These are phyloP conservation scores for Plenodomus lindquistii DNA, from an alignment of 2,329 filamentous ascomycete genomes.

Conservation along the genomic window DNA sequence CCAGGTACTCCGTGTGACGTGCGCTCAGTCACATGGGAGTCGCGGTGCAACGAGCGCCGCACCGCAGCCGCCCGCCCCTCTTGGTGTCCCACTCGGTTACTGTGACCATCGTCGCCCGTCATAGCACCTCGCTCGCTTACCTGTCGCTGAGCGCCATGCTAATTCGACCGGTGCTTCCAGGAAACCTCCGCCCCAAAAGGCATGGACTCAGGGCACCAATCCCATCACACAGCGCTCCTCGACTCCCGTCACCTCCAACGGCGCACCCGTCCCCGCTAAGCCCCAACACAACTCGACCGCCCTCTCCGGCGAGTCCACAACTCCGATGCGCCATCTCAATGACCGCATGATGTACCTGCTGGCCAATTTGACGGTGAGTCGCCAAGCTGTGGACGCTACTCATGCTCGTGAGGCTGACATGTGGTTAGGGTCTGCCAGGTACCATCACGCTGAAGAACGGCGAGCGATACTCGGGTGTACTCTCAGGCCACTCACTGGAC, in stretches of 20 bases:
- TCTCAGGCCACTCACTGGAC: conserved; percentile 60
- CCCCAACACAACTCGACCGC: conserved; percentile 42
- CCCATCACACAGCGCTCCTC: conserved; percentile 62
- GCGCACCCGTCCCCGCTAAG: conserved; percentile 51
- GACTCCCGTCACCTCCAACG: conserved; percentile 57
- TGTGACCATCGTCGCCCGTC: conserved; percentile 4
- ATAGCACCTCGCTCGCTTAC: conserved; percentile 3
- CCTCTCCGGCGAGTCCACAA: conserved; percentile 54
- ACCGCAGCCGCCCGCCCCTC: conserved; percentile 10
- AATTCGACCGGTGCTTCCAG: conserved; percentile 36
- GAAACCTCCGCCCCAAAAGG: conserved; percentile 59
- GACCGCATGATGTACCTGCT: conserved; percentile 64
- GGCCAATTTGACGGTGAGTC: conserved; percentile 62
- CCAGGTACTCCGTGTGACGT: conserved; percentile 37
- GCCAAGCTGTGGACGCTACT: neutral
- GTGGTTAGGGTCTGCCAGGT: conserved; percentile 57
- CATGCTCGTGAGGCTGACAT: conserved; percentile 14
- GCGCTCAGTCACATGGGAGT: conserved; percentile 38
- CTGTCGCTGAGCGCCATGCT: conserved; percentile 26
- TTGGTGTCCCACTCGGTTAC: conserved; percentile 1
- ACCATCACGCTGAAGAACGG: conserved; percentile 63
- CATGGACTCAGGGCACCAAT: conserved; percentile 65
- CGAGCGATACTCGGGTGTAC: conserved; percentile 64
- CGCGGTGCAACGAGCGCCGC: conserved; percentile 34
- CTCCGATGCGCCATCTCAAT: conserved; percentile 61